Evolutionary conservation across 257 asterid species (phyloP).

Genomic region (Prunella vulgaris): DNA sequence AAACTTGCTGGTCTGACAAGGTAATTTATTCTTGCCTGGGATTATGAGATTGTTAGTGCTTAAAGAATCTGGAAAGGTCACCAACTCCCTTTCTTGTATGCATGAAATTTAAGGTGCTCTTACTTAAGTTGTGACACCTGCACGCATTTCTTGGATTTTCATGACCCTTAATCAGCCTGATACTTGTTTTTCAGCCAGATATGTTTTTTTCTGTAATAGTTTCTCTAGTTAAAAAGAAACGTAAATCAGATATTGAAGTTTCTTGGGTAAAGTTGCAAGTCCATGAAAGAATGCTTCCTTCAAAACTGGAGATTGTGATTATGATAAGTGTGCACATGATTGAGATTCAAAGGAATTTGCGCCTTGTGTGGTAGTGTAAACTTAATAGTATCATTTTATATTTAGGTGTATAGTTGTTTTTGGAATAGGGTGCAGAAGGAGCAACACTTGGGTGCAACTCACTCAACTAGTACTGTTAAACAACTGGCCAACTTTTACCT

Average conservation of each 20-base stretch:
- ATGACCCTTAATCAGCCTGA: background rate
- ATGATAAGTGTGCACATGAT: background rate
- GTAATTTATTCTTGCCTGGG: constrained; percentile 36
- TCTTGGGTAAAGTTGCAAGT: background rate
- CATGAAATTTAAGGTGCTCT: background rate
- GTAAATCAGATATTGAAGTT: background rate
- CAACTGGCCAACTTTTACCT: too few relatives aligned
- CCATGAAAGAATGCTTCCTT: background rate
- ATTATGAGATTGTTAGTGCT: background rate
- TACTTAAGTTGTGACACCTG: background rate
- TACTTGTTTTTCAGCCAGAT: background rate
- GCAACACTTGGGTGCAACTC: too few relatives aligned
- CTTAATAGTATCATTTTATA: background rate
- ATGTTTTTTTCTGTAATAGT: background rate
- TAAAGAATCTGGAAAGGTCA: background rate
- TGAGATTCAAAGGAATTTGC: background rate
- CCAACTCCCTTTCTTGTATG: background rate
- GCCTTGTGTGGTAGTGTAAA: background rate
- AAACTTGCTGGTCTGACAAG: constrained; percentile 96
- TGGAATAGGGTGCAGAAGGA: background rate
- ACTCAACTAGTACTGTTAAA: too few relatives aligned
- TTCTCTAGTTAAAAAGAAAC: background rate
- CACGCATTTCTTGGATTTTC: background rate
- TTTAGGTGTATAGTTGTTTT: background rate
- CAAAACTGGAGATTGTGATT: background rate